Percentiles rank a stretch among this genome's conserved stretches.
Conservation (phyloP, 805 yeast species). For the Kazachstania psychrophila region DNA sequence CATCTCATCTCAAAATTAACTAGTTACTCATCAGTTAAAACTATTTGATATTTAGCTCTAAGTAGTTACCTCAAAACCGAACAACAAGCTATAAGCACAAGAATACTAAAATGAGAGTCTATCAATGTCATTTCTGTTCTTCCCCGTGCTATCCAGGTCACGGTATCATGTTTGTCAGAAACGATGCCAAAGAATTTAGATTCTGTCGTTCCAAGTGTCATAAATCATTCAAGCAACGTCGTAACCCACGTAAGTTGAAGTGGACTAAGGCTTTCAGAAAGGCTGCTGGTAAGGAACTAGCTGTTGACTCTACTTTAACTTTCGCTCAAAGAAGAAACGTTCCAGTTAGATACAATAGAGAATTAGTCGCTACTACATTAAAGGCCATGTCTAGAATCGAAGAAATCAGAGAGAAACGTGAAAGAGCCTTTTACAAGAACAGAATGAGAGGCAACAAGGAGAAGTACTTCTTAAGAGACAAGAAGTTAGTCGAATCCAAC, state of each 20-base stretch:
- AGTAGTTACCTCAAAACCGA: too few relatives aligned
- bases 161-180: conserved; percentile 96
- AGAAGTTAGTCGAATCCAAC: conserved; percentile 77
- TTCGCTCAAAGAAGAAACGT: conserved; percentile 97
- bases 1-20: conserved; percentile 18
- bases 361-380: conserved; percentile 85
- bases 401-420: conserved; percentile 92
- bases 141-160: conserved; percentile 92
- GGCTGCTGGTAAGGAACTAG: conserved; percentile 97
- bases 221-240: conserved; percentile 92
- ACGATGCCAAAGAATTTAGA: conserved; percentile 94
- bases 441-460: conserved; percentile 98
- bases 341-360: conserved; percentile 96
- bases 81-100: too few relatives aligned
- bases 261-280: conserved; percentile 99
- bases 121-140: conserved; percentile 93
- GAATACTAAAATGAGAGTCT: conserved; percentile 52
- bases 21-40: too few relatives aligned
- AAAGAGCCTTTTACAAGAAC: conserved; percentile 96
- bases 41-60: too few relatives aligned
- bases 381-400: conserved; percentile 94
- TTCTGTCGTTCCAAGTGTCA: conserved; percentile 98
- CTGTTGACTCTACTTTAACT: conserved; percentile 91
- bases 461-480: conserved; percentile 73
- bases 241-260: conserved; percentile 94